Conservation (phyloP, 805 yeast species). For the Saccharomyces mikatae region DNA sequence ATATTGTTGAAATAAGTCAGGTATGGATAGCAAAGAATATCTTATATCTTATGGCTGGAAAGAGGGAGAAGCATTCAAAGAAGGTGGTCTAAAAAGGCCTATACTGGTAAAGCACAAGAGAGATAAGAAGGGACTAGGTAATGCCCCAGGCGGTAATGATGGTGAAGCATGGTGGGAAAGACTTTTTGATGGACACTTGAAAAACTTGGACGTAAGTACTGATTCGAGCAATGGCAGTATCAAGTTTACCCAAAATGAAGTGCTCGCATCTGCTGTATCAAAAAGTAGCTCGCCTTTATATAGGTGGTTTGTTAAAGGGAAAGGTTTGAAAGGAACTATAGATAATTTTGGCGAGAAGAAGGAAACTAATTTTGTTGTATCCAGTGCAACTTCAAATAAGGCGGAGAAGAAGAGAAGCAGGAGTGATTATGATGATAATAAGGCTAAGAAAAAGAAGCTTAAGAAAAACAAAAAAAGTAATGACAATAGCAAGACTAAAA, state of each 20-base stretch:
- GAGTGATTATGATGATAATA: slow-evolving; percentile 10
- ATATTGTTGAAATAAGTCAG: not conserved
- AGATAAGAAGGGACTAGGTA: slow-evolving; percentile 87
- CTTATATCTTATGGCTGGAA: slow-evolving; percentile 80
- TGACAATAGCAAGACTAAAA: slow-evolving; percentile 3
- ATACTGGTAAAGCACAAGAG: slow-evolving; percentile 83
- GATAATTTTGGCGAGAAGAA: slow-evolving; percentile 26
- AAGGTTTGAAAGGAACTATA: slow-evolving; percentile 71
- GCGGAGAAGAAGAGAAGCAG: slow-evolving; percentile 10
- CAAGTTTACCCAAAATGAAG: slow-evolving; percentile 45
- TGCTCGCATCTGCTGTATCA: slow-evolving; percentile 39
- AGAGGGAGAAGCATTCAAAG: slow-evolving; percentile 76
- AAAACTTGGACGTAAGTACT: slow-evolving; percentile 53
- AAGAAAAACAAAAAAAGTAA: slow-evolving; percentile 8
- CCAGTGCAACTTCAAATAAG: slow-evolving; percentile 1
- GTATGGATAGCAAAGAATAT: slow-evolving; percentile 74
- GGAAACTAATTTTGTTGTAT: slow-evolving; percentile 4
- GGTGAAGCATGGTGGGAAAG: slow-evolving; percentile 96
- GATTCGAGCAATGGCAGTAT: slow-evolving; percentile 32
- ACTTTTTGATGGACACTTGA: slow-evolving; percentile 86
- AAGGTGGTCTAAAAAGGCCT: slow-evolving; percentile 79
- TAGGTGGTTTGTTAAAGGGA: slow-evolving; percentile 80
- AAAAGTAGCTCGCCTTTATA: slow-evolving; percentile 66
- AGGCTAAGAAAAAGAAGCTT: slow-evolving; percentile 13
- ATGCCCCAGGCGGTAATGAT: slow-evolving; percentile 54